Evolutionary conservation across 768 basidiomycete species (phyloP), one percentile per base, ranked within the genome.

Genomic region (Trametes coccinea): DNA sequence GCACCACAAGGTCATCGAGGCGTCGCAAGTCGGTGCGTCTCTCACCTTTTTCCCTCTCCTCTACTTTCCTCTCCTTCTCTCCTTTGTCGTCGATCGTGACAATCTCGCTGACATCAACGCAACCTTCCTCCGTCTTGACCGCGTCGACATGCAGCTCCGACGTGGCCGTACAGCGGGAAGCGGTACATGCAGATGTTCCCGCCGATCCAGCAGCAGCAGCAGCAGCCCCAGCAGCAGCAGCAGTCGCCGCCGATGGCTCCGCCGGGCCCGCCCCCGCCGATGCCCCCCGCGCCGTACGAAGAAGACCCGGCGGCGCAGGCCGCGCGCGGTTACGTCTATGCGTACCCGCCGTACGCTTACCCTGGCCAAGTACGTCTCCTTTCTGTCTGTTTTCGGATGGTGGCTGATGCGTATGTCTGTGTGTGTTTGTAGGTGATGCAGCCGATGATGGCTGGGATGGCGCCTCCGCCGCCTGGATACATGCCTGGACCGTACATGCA

Each of bases 131-230:
- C 37, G 59, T 37, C n/a, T 27, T 9, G 27, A 11, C 16, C 56
- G 2, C 45, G 63, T 53, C 22, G 16, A n/a, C 40, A 27, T 59
- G 34, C 63, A 93, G 93, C 81, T 33, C 82, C 88, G 5, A 76
- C 82, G 63, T 98, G 95, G 95, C 90, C 92, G 17, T 98, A 92
- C 75, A 88, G 76, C 65, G 95, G 95, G 72, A 95, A 95, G 75
- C 86, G 93, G 39, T 93, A 92, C 74, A 81, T 84, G 63, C 78
- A 81, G 61, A 82, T 92, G 82, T 94, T 90, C 79, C 90, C 89
- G 5, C 78, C 83, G 1, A 75, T 80, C 16, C 82, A 80, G 50
- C 80, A 82, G 45, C 22, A 22, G 22, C 22, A 22, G 22, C 22
- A 22, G 22, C 22, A 22, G 22, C 22, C 22, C 22, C 84, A 79